phyloP scores from a whole-genome alignment of 1,139 yeast genomes.

The Hemisphaericaspora xylofermentans region DNA sequence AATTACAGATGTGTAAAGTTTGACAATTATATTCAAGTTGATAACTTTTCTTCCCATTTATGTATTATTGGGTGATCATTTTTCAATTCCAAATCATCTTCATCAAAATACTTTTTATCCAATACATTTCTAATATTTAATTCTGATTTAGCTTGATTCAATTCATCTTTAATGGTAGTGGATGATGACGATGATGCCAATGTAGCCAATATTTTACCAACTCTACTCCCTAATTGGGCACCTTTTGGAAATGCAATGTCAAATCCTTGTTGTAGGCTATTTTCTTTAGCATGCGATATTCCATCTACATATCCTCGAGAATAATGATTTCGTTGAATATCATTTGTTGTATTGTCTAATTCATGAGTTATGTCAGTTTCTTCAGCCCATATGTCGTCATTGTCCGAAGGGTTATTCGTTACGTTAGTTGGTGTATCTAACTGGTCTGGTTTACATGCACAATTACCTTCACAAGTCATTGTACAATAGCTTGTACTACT shows the following conservation, averaged over 20 bases:
- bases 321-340: constrained; percentile 59
- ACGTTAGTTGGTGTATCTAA: not conserved
- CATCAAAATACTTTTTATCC: constrained; percentile 49
- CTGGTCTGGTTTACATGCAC: constrained; percentile 6
- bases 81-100: constrained; percentile 37
- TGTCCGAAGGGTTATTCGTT: not conserved
- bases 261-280: constrained; percentile 73
- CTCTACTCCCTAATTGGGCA: constrained; percentile 61
- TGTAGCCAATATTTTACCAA: constrained; percentile 66
- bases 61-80: constrained; percentile 25
- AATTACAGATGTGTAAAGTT: too few species aligned
- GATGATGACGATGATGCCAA: constrained; percentile 12
- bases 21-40: too few species aligned
- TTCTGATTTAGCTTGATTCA: constrained; percentile 45
- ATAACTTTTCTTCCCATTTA: constrained; percentile 26
- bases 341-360: constrained; percentile 35
- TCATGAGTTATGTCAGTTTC: constrained; percentile 40
- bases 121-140: constrained; percentile 53
- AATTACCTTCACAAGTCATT: constrained; percentile 8
- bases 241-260: constrained; percentile 79
- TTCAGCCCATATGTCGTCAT: constrained; percentile 44
- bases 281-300: constrained; percentile 65
- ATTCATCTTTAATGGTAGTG: constrained; percentile 19
- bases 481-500: too few species aligned
- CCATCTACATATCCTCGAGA: constrained; percentile 90